Percentiles rank a stretch among this genome's conserved stretches.
phyloP scores from a whole-genome alignment of 257 asterid genomes.

The Craterostigma plantagineum region DNA sequence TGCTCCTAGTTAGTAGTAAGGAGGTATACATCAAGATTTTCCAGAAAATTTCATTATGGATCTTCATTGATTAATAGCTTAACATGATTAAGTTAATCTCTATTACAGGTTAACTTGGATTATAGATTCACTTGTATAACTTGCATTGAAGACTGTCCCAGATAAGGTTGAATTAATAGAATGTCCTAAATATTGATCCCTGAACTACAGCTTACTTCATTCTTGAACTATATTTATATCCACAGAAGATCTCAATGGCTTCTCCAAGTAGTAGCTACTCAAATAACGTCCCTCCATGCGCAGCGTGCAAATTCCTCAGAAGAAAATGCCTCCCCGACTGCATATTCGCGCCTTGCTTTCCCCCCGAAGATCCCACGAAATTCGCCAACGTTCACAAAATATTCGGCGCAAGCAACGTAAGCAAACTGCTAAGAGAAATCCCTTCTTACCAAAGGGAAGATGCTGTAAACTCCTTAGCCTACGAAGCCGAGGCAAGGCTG shows the following conservation, averaged over 20 bases:
- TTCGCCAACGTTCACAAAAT: constrained; percentile 53
- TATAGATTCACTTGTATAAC: too few relatives aligned
- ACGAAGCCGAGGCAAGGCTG: constrained; percentile 65
- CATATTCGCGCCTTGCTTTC: constrained; percentile 48
- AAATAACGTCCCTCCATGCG: constrained; percentile 75
- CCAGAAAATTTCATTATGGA: too few relatives aligned
- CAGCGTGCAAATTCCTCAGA: constrained; percentile 74
- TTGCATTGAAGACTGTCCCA: too few relatives aligned
- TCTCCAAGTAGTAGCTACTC: constrained; percentile 23
- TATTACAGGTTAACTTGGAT: too few relatives aligned
- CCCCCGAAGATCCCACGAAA: constrained; percentile 71
- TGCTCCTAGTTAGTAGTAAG: too few relatives aligned
- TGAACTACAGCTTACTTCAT: too few relatives aligned
- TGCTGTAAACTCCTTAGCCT: constrained; percentile 63
- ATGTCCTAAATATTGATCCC: too few relatives aligned
- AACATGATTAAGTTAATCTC: too few relatives aligned
- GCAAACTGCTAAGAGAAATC: constrained; percentile 48
- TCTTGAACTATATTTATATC: too few relatives aligned
- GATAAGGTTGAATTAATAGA: too few relatives aligned
- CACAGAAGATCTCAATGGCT: constrained; percentile 27
- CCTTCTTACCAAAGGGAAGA: constrained; percentile 56
- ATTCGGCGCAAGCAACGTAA: constrained; percentile 70
- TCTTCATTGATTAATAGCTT: too few relatives aligned
- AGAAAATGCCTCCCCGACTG: constrained; percentile 56
- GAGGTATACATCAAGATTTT: too few relatives aligned